These are phyloP conservation scores for Dothistroma pini DNA, from an alignment of 2,329 filamentous ascomycete species.

Conservation along the genomic window DNA sequence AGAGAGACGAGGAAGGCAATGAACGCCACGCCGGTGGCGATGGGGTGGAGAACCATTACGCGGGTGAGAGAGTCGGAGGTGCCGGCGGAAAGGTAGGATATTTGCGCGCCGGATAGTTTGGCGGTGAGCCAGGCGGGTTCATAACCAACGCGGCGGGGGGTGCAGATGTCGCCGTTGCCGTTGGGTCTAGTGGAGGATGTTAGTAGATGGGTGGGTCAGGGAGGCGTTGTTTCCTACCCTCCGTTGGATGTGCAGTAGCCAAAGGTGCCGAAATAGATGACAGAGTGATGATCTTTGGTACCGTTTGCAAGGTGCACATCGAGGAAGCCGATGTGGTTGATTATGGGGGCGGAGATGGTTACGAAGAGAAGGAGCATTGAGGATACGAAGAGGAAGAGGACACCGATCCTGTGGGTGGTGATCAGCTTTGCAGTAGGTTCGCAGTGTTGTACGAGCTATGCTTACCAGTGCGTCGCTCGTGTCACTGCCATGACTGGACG, in stretches of 20 bases:
- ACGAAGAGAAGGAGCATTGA: conserved; percentile 57
- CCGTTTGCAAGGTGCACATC: conserved; percentile 48
- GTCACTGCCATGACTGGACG: neutral
- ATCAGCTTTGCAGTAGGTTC: neutral
- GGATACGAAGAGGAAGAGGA: conserved; percentile 41
- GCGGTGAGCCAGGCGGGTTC: conserved; percentile 48
- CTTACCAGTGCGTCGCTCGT: conserved; percentile 1
- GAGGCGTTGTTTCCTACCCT: conserved; percentile 25
- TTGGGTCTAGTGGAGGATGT: neutral
- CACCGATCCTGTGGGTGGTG: conserved; percentile 2
- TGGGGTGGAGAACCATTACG: conserved; percentile 57
- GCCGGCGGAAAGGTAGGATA: conserved; percentile 43
- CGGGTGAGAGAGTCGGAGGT: conserved; percentile 31
- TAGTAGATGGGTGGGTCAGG: neutral
- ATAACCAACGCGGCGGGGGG: conserved; percentile 53
- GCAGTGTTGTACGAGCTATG: neutral
- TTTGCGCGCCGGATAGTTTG: conserved; percentile 37
- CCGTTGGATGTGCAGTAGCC: conserved; percentile 51
- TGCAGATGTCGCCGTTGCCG: conserved; percentile 44
- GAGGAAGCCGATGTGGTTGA: conserved; percentile 53
- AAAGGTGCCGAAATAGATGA: conserved; percentile 57
- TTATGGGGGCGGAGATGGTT: conserved; percentile 57
- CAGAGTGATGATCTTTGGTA: conserved; percentile 32
- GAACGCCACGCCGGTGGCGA: conserved; percentile 57
- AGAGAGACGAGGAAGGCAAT: conserved; percentile 56